Conservation (phyloP, 2,329 filamentous ascomycete genomes). For the Dissoconium aciculare region DNA sequence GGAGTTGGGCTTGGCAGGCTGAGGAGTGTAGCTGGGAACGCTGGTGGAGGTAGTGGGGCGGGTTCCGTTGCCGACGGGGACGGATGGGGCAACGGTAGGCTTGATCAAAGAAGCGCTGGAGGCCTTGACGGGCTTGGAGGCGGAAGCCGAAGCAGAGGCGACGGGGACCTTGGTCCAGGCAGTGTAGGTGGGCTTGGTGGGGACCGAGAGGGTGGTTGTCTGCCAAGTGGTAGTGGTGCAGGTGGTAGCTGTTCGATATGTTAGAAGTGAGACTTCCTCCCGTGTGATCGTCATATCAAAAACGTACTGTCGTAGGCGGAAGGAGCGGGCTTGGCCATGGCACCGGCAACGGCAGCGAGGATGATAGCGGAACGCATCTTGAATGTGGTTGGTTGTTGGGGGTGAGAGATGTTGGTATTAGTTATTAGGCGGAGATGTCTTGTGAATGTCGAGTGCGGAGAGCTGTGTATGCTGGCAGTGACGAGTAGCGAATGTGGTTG, state of each 20-base stretch:
- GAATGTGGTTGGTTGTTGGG: slow-evolving; percentile 5
- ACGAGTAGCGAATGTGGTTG: slow-evolving; percentile 6
- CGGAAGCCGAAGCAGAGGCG: slow-evolving; percentile 1
- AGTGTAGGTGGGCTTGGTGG: neutral
- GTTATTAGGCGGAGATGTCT: neutral
- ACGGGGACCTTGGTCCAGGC: slow-evolving; percentile 2
- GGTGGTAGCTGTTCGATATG: too few species aligned
- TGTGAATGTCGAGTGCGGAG: neutral
- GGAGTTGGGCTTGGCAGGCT: slow-evolving; percentile 3
- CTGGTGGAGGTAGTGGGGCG: neutral
- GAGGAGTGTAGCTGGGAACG: neutral
- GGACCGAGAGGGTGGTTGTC: too few species aligned
- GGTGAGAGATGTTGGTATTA: slow-evolving; percentile 2
- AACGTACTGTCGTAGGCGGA: slow-evolving; percentile 3
- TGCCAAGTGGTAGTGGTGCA: too few species aligned
- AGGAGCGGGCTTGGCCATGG: slow-evolving; percentile 3
- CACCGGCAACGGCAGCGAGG: slow-evolving; percentile 6
- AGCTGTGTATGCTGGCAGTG: neutral
- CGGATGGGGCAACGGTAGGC: too few species aligned
- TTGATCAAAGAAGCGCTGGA: neutral
- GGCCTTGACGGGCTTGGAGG: slow-evolving; percentile 1
- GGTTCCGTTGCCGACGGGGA: too few species aligned
- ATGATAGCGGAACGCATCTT: slow-evolving; percentile 7
- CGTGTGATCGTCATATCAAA: too few species aligned
- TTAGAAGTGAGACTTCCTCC: too few species aligned